Evolutionary conservation across 2,329 filamentous ascomycete species (phyloP).

Genomic region (Zasmidium cellare): DNA sequence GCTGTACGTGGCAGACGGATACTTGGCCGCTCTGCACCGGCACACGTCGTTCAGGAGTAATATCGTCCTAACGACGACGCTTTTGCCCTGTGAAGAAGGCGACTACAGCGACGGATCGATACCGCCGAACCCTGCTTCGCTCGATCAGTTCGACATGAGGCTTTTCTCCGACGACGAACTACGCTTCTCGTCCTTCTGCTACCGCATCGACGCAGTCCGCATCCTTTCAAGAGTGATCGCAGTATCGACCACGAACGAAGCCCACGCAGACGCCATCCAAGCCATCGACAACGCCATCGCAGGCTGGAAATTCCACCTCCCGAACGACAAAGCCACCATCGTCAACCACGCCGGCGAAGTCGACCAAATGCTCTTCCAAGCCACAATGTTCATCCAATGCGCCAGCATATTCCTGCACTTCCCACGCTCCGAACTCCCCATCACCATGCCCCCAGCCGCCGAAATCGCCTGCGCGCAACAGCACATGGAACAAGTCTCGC

Average conservation of each 20-base stretch:
- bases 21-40: slow-evolving; percentile 78
- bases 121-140: slow-evolving; percentile 57
- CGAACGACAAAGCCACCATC: slow-evolving; percentile 68
- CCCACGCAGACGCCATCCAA: slow-evolving; percentile 47
- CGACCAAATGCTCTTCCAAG: slow-evolving; percentile 91
- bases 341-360: slow-evolving; percentile 69
- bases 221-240: slow-evolving; percentile 76
- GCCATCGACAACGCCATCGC: slow-evolving; percentile 61
- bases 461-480: slow-evolving; percentile 40
- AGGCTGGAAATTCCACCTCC: slow-evolving; percentile 80
- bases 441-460: slow-evolving; percentile 56
- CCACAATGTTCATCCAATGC: slow-evolving; percentile 71
- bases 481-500: slow-evolving; percentile 52
- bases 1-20: slow-evolving; percentile 76
- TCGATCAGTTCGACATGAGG: slow-evolving; percentile 74
- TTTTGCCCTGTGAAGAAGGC: slow-evolving; percentile 79
- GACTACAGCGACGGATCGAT: slow-evolving; percentile 55
- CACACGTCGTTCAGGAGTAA: slow-evolving; percentile 70
- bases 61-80: slow-evolving; percentile 66
- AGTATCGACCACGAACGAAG: slow-evolving; percentile 34
- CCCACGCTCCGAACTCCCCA: slow-evolving; percentile 72
- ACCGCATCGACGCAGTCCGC: slow-evolving; percentile 77
- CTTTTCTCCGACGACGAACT: slow-evolving; percentile 71
- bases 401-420: slow-evolving; percentile 74
- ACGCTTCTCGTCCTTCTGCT: slow-evolving; percentile 80